Evolutionary conservation across 768 basidiomycete genomes (phyloP).

Genomic region (Clitopilus hobsonii): DNA sequence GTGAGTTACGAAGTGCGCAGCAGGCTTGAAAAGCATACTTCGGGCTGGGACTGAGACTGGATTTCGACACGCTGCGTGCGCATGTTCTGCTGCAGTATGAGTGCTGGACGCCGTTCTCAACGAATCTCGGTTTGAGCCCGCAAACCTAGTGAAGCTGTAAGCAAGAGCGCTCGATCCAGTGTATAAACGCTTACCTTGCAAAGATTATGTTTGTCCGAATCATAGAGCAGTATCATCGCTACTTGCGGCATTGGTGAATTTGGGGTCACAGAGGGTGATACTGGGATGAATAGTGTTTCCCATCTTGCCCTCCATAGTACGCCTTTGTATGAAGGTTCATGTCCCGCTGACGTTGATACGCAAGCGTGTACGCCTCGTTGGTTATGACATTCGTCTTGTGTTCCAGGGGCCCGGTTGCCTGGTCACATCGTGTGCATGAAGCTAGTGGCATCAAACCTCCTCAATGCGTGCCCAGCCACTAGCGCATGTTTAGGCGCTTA

Average conservation of each 20-base stretch:
- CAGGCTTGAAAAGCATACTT: background rate
- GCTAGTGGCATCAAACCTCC: background rate
- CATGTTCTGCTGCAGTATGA: constrained; percentile 3
- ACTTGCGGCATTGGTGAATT: background rate
- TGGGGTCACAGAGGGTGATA: background rate
- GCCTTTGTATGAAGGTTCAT: background rate
- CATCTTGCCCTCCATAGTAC: background rate
- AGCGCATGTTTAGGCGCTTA: too few relatives aligned
- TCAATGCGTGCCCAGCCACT: too few relatives aligned
- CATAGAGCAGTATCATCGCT: background rate
- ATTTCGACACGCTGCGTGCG: background rate
- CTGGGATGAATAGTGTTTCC: background rate
- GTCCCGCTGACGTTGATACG: background rate
- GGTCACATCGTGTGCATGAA: background rate
- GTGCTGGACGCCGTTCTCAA: background rate
- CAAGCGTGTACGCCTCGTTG: background rate
- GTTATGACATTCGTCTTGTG: too few relatives aligned
- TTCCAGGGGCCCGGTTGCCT: too few relatives aligned
- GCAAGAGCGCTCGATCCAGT: too few relatives aligned
- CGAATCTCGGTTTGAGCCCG: background rate
- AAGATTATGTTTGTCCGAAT: background rate
- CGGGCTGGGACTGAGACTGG: too few relatives aligned
- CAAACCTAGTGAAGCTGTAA: background rate
- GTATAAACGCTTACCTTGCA: background rate
- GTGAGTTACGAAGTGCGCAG: background rate